Percentiles rank a stretch among this genome's conserved stretches.
These are phyloP conservation scores for Pichia eremophila DNA, from an alignment of 805 yeast genomes.

Conservation along the genomic window DNA sequence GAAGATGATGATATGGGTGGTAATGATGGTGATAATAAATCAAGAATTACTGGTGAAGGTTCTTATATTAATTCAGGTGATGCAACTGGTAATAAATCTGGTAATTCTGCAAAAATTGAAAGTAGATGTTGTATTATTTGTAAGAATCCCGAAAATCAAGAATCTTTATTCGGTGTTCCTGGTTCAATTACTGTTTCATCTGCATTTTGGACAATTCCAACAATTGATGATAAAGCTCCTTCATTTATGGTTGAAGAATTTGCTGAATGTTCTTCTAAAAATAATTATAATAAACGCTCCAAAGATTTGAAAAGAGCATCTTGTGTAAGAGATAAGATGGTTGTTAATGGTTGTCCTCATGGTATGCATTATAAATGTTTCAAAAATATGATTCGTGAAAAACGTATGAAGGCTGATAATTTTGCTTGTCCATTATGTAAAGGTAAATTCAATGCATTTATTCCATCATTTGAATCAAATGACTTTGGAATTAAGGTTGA, in stretches of 20 bases:
- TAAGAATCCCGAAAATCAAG: conserved; percentile 39
- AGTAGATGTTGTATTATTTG: conserved; percentile 45
- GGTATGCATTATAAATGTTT: conserved; percentile 42
- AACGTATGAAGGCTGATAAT: conserved; percentile 11
- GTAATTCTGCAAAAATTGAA: background rate
- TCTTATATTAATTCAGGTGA: conserved; percentile 7
- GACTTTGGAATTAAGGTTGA: conserved; percentile 17
- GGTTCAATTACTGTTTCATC: conserved; percentile 38
- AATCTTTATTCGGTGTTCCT: conserved; percentile 51
- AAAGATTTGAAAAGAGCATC: conserved; percentile 6
- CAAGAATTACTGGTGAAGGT: conserved; percentile 2
- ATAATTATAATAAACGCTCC: background rate
- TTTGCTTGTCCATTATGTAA: conserved; percentile 45
- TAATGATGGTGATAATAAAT: background rate
- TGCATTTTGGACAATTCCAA: conserved; percentile 40
- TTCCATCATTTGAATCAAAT: conserved; percentile 33
- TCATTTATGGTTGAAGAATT: conserved; percentile 18
- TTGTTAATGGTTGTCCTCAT: conserved; percentile 42
- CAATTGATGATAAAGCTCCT: conserved; percentile 22
- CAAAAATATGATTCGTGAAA: conserved; percentile 22
- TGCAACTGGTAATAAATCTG: no score
- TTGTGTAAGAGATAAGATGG: conserved; percentile 18
- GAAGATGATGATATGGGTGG: conserved; percentile 2
- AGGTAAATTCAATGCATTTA: conserved; percentile 32
- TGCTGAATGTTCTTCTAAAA: background rate